Evolutionary conservation across 805 yeast species (phyloP).

Genomic region (Ogataea pini): DNA sequence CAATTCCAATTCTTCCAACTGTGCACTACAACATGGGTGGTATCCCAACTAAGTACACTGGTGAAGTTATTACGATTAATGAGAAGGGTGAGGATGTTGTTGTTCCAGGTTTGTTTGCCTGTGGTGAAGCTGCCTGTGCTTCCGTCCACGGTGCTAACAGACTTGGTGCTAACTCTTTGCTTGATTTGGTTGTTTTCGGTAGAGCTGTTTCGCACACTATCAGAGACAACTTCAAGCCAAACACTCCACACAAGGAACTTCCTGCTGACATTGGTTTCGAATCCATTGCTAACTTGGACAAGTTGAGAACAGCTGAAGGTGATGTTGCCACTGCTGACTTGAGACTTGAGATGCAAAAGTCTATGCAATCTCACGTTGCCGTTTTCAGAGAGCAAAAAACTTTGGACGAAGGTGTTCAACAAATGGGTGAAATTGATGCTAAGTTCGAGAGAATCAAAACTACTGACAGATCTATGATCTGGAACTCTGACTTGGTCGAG

Average conservation of each 20-base stretch:
- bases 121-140: conserved; percentile 99
- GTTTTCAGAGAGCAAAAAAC: conserved; percentile 94
- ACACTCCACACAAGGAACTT: conserved; percentile 78
- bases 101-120: conserved; percentile 91
- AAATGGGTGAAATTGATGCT: conserved; percentile 73
- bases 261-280: conserved; percentile 87
- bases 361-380: conserved; percentile 96
- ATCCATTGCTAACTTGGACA: conserved; percentile 88
- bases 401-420: conserved; percentile 85
- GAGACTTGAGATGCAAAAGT: conserved; percentile 89
- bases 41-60: conserved; percentile 96
- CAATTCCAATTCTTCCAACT: conserved; percentile 97
- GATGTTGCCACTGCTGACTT: conserved; percentile 80
- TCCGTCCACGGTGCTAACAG: conserved; percentile 99
- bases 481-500: conserved; percentile 97
- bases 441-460: conserved; percentile 76
- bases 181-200: conserved; percentile 96
- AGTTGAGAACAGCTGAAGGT: conserved; percentile 83
- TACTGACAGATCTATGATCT: conserved; percentile 95
- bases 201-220: conserved; percentile 97
- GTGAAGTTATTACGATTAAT: conserved; percentile 85
- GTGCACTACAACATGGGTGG: conserved; percentile 99
- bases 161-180: conserved; percentile 95
- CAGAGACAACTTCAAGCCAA: conserved; percentile 82
- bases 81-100: conserved; percentile 86